Evolutionary conservation across 768 basidiomycete genomes (phyloP).

Genomic region (Exidia glandulosa): DNA sequence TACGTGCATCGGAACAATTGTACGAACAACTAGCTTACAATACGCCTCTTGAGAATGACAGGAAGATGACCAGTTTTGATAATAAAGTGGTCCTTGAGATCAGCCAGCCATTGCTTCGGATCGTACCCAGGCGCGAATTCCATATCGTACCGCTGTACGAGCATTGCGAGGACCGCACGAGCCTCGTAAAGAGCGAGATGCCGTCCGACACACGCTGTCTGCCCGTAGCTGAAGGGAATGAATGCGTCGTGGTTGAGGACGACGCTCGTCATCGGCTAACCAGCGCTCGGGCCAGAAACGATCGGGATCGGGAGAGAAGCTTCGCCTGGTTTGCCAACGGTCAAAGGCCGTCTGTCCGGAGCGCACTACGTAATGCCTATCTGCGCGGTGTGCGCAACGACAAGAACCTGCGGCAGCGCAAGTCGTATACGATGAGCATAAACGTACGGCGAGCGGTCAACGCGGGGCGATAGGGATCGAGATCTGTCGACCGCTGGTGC

Average conservation of each 20-base stretch:
- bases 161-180: constrained; percentile 25
- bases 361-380: too few relatives aligned
- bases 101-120: constrained; percentile 19
- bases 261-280: constrained; percentile 13
- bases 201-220: constrained; percentile 40
- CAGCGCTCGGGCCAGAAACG: constrained; percentile 34
- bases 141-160: constrained; percentile 30
- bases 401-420: too few relatives aligned
- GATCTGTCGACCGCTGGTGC: too few relatives aligned
- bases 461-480: too few relatives aligned
- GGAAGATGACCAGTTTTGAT: constrained; percentile 21
- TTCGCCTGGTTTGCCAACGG: too few relatives aligned
- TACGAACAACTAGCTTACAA: too few relatives aligned
- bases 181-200: constrained; percentile 34
- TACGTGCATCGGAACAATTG: too few relatives aligned
- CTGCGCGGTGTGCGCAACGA: too few relatives aligned
- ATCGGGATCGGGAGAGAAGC: constrained; percentile 36
- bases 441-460: too few relatives aligned
- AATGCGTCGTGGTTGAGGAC: constrained; percentile 26
- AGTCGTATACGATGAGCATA: too few relatives aligned
- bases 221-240: constrained; percentile 35
- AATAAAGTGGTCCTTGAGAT: constrained; percentile 27
- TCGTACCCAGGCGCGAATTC: constrained; percentile 23
- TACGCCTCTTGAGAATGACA: too few relatives aligned
- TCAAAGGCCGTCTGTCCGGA: too few relatives aligned